These are phyloP conservation scores for Phyllosticta citribraziliensis DNA, from an alignment of 2,329 filamentous ascomycete genomes.

Conservation along the genomic window DNA sequence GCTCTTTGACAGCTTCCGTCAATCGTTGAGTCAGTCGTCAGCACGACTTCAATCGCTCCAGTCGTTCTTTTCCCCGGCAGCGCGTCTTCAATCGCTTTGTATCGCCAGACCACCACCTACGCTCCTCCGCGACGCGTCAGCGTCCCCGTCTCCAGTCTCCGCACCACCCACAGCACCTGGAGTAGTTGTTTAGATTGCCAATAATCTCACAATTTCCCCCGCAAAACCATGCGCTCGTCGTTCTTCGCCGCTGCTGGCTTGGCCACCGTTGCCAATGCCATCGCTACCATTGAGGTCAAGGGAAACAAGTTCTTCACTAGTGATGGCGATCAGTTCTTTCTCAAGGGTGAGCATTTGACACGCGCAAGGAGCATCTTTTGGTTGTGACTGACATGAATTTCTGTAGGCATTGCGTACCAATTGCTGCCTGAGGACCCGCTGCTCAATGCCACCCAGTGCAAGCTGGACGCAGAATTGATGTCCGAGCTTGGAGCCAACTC, in stretches of 20 bases:
- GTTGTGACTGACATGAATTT: slow-evolving; percentile 10
- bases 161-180: too few species aligned
- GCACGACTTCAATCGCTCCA: too few species aligned
- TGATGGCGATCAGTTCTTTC: slow-evolving; percentile 71
- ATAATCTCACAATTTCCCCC: neutral
- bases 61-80: too few species aligned
- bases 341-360: slow-evolving; percentile 54
- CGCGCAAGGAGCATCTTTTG: neutral
- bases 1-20: too few species aligned
- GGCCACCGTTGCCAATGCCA: slow-evolving; percentile 31
- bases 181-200: neutral
- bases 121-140: too few species aligned
- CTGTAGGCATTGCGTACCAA: slow-evolving; percentile 63
- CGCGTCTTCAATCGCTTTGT: too few species aligned
- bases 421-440: slow-evolving; percentile 63
- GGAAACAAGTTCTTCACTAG: slow-evolving; percentile 80
- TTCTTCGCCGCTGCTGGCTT: slow-evolving; percentile 18
- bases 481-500: slow-evolving; percentile 70
- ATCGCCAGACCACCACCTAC: too few species aligned
- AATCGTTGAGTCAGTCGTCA: too few species aligned
- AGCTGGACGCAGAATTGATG: slow-evolving; percentile 67
- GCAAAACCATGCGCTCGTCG: neutral
- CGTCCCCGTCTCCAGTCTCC: too few species aligned
- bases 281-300: slow-evolving; percentile 49
- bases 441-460: slow-evolving; percentile 64